Evolutionary conservation across 1,284 basidiomycete species (phyloP), one percentile per base, ranked within the genome.

Genomic region (Mycena sp.): DNA sequence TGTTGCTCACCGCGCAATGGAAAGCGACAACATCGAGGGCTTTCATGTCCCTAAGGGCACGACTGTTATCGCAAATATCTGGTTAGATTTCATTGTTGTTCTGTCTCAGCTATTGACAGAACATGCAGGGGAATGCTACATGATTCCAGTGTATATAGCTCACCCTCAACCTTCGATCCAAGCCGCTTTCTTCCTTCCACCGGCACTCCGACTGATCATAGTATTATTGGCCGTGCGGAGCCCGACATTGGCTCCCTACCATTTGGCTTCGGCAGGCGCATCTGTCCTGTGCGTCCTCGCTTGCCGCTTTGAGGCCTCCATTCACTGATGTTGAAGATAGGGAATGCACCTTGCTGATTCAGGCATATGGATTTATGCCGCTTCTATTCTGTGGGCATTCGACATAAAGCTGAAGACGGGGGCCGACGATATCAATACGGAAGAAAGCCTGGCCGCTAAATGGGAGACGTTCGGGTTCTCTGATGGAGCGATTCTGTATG

Each of bases 21-120:
- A 58, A 38, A 48, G 38, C 38, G 44, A 46, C 29, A 37, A 11
- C 2, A 28, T 48, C 4, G 46, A 58, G 16, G 56, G 51, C 28
- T 53, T 40, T 21, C 28, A n/a, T 38, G 19, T 53, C 12, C 37
- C 51, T n/a, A 41, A 53, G 19, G 51, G 51, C 19, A 19, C 37
- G 4, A 53, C 51, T 17, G 37, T 53, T 21, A 40, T 53, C 17
- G 28, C 51, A 23, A 53, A 53, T 23, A 53, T 53, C 51, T 53
- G 51, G 51, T 53, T n/a, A n/a, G 5, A 4, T 6, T 11, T 4
- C 2, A 25, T 9, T 3, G 11, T 44, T 12, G 16, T 44, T 25
- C 3, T 23, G 12, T 6, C 21, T 9, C 21, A 1, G 26, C 23
- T 12, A 7, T 44, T 19, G 23, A 44, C 26, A n/a, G n/a, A n/a